Conservation (phyloP, 495 filamentous ascomycete genomes). For the Cercophora sp. region DNA sequence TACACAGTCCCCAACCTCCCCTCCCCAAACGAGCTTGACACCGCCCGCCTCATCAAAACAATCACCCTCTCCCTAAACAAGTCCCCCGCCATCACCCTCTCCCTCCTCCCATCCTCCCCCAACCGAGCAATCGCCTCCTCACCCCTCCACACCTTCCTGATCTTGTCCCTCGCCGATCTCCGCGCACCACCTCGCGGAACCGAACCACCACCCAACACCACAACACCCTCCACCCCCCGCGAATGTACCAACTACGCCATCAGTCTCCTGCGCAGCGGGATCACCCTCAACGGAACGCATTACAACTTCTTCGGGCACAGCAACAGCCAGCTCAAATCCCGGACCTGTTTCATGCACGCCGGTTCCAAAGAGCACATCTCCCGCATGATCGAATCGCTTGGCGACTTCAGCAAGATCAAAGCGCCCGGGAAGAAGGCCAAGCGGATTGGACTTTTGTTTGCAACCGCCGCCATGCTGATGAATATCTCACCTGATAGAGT, state of each 20-base stretch:
- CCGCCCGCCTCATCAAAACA: conserved; percentile 30
- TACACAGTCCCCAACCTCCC: conserved; percentile 30
- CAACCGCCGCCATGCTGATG: conserved; percentile 36
- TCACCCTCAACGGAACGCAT: conserved; percentile 36
- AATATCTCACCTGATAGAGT: conserved; percentile 34
- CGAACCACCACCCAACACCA: conserved; percentile 21
- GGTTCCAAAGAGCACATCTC: conserved; percentile 36
- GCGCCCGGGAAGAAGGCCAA: conserved; percentile 50
- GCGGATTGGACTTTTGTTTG: conserved; percentile 49
- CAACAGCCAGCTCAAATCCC: conserved; percentile 51
- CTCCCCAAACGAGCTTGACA: conserved; percentile 18
- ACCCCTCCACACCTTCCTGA: conserved; percentile 29
- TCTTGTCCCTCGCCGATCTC: conserved; percentile 40
- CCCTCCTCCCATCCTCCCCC: conserved; percentile 24
- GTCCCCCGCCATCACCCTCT: conserved; percentile 23
- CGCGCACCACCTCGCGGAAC: conserved; percentile 11
- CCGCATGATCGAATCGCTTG: conserved; percentile 37
- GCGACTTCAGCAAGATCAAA: conserved; percentile 50
- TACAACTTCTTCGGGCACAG: conserved; percentile 53
- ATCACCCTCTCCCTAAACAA: conserved; percentile 28
- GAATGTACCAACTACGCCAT: conserved; percentile 42
- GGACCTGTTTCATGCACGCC: conserved; percentile 43
- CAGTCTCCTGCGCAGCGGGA: conserved; percentile 35
- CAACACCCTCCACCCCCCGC: conserved; percentile 21
- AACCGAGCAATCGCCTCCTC: conserved; percentile 35